Percentiles rank a stretch among this genome's conserved stretches.
phyloP scores from a whole-genome alignment of 495 filamentous ascomycete species.

The Aspergillus hancockii region DNA sequence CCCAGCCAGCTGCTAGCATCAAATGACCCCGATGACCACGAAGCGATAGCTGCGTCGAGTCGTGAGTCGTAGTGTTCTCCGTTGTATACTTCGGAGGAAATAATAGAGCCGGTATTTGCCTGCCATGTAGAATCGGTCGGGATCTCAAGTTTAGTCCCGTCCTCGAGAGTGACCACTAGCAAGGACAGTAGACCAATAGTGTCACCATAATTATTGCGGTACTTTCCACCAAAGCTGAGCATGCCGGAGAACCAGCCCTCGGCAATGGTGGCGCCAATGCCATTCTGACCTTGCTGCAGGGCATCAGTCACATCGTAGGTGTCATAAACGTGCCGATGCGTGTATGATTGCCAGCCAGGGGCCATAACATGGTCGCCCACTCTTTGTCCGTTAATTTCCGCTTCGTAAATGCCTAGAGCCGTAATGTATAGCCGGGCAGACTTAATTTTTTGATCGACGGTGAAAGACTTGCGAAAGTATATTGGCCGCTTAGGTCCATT shows the following conservation, averaged over 20 bases:
- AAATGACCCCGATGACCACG: slow-evolving; percentile 14
- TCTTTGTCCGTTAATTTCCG: slow-evolving; percentile 40
- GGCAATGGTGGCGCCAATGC: slow-evolving; percentile 45
- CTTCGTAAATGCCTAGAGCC: slow-evolving; percentile 44
- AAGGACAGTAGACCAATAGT: slow-evolving; percentile 41
- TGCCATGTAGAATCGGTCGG: slow-evolving; percentile 25
- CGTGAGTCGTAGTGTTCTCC: slow-evolving; percentile 49
- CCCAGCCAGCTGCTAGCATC: slow-evolving; percentile 13
- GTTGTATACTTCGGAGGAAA: slow-evolving; percentile 51
- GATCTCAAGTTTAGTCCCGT: slow-evolving; percentile 38
- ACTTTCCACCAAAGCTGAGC: slow-evolving; percentile 33
- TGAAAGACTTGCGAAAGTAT: slow-evolving; percentile 7
- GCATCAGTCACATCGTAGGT: slow-evolving; percentile 49
- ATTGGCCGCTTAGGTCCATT: slow-evolving; percentile 8
- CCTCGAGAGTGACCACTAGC: slow-evolving; percentile 39
- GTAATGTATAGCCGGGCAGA: slow-evolving; percentile 45
- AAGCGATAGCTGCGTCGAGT: slow-evolving; percentile 13
- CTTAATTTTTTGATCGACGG: background rate
- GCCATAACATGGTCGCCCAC: slow-evolving; percentile 38
- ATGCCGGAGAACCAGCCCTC: slow-evolving; percentile 55
- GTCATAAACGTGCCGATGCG: slow-evolving; percentile 46
- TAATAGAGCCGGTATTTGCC: slow-evolving; percentile 25
- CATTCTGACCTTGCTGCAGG: slow-evolving; percentile 36
- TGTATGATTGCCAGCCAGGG: slow-evolving; percentile 53
- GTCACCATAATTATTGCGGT: slow-evolving; percentile 41